Base-by-base conservation (phyloP, 2,329 filamentous ascomycete species). In the Colletotrichum acutatum region DNA sequence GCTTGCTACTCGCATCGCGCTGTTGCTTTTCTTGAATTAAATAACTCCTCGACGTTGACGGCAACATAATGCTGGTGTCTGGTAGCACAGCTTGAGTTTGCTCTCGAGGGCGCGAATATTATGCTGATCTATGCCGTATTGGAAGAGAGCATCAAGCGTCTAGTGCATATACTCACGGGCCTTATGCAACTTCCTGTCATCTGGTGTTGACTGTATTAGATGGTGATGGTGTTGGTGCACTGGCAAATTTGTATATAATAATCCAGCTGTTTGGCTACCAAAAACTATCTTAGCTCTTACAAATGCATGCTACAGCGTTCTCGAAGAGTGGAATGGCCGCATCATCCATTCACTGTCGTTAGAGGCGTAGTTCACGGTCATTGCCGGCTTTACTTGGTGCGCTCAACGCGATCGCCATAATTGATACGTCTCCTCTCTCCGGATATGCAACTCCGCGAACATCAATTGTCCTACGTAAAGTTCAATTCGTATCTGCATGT, bases 21-120 rank as follows among this genome's bases (percentile, higher is more conserved):
- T 63, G 49, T n/a, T 58, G 24, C 37, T 62, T 71, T 24, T 71
- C 64, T 61, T 71, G 69, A 4, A 71, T 32, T 1, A 63, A 1
- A 9, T 68, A 68, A 14, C 24, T 63, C 2, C 28, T 57, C 11
- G 63, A 52, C 6, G 11, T 12, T 32, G 26, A 8, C 11, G 46
- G 30, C n/a, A 37, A n/a, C 69, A 71, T 71, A 22, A 7, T 71
- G 22, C 22, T 42, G 16, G 11, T 32, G 11, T 12, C 32, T 34
- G 32, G 32, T 12, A 11, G 42, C 12, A 8, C 2, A 4, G 11
- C 52, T 22, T 11, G 9, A 12, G 32, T 34, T 11, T 34, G 12
- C 11, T 34, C 32, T 34, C 24, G 7, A 26, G 19, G 6, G 1
- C 4, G 9, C 16, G 4, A 12, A 8, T 42, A 3, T 19, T 42